Percentiles rank a stretch among this genome's conserved stretches.
These are phyloP conservation scores for Myxozyma nipponensis DNA, from an alignment of 805 yeast genomes.

Conservation along the genomic window DNA sequence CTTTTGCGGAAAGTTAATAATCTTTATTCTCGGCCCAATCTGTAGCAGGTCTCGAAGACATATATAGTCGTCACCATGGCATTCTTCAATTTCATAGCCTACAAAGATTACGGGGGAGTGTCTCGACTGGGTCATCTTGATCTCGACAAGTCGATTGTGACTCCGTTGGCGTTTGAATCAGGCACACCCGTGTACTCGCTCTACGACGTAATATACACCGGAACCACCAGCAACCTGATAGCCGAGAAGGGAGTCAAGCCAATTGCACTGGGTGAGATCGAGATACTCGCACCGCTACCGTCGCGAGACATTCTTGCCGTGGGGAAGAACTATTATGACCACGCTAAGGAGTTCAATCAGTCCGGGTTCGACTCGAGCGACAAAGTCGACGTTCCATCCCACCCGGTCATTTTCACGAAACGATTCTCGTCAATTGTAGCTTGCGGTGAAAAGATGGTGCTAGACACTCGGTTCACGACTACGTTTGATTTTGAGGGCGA, in stretches of 20 bases:
- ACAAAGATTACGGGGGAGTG: background rate
- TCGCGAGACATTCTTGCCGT: slow-evolving; percentile 18
- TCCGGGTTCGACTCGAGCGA: slow-evolving; percentile 24
- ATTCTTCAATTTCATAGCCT: slow-evolving; percentile 2
- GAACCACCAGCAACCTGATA: slow-evolving; percentile 4
- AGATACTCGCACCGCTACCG: slow-evolving; percentile 9
- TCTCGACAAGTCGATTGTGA: slow-evolving; percentile 5
- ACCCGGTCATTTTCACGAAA: slow-evolving; percentile 20
- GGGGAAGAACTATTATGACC: slow-evolving; percentile 23
- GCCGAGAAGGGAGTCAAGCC: background rate
- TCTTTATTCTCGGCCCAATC: too few relatives aligned
- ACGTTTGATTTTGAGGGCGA: slow-evolving; percentile 52
- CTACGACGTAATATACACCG: slow-evolving; percentile 13
- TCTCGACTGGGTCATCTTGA: slow-evolving; percentile 16
- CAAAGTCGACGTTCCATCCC: slow-evolving; percentile 17
- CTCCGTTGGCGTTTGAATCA: slow-evolving; percentile 18
- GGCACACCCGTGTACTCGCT: slow-evolving; percentile 16
- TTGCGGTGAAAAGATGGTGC: slow-evolving; percentile 11
- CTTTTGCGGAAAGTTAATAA: too few relatives aligned
- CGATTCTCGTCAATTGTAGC: slow-evolving; percentile 14
- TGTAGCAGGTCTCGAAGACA: too few relatives aligned
- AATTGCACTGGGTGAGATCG: background rate
- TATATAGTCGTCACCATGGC: too few relatives aligned
- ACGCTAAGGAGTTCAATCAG: slow-evolving; percentile 19
- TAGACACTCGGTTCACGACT: slow-evolving; percentile 14